Evolutionary conservation across 2,329 filamentous ascomycete genomes (phyloP), one percentile per base, ranked within the genome.

Genomic region (Iodosphaeria phyllophila): DNA sequence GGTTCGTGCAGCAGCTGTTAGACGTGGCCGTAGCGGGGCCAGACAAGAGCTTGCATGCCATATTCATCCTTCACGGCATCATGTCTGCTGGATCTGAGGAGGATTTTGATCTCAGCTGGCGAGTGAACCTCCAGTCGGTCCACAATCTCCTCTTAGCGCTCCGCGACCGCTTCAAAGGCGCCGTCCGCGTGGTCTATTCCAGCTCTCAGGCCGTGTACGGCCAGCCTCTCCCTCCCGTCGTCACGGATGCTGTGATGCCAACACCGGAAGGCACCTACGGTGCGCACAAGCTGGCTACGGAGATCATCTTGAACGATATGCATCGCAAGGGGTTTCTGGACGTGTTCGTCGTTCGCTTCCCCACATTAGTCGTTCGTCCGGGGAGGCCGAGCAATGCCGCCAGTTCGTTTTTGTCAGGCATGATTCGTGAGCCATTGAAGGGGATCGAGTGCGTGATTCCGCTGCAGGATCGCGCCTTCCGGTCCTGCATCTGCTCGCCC

Each of bases 31-130:
- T 42, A 1, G 49, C 50, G 4, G 52, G 56, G 11, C 45, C 54
- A 58, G 2, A n/a, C n/a, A n/a, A n/a, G n/a, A n/a, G n/a, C n/a
- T 47, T 67, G 4, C 51, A 58, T 30, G 59, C 60, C 23, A 53
- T 63, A 29, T 74, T 68, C 46, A 52, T 70, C 36, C 64, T 74
- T 42, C 69, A 74, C 44, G 69, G 69, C 32, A 70, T 74, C 51
- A 74, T 74, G 69, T 73, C 67, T 0, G 60, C 60, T 8, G 66
- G 65, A 5, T 62, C 65, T 10, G 29, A 31, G 19, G 29, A 26
- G 9, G 22, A 31, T 24, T 31, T 23, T 18, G 29, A 31, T 22
- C 21, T 31, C n/a, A 28, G 26, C 8, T 22, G 26, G 26, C 28
- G 25, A 22, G 27, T 31, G 18, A 74, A 74, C 41, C 54, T 74